phyloP scores from a whole-genome alignment of 1,284 basidiomycete genomes.

The Trametes polyzona region DNA sequence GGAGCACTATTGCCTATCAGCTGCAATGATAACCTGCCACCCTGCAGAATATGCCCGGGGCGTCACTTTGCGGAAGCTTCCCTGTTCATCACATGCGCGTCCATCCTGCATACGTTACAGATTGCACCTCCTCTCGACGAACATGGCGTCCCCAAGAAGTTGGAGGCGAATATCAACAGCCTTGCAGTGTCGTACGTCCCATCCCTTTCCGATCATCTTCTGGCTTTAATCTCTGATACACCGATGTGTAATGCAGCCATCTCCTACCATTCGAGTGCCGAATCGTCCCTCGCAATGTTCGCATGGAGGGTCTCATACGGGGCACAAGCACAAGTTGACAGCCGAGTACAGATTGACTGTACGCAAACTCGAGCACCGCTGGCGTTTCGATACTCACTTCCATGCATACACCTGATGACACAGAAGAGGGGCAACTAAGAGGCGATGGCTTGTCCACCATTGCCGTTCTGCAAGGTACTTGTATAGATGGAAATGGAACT shows the following conservation, averaged over 20 bases:
- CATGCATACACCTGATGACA: no score
- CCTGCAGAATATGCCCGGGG: constrained; percentile 22
- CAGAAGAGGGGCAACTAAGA: no score
- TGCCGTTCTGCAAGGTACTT: no score
- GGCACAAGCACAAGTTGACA: no score
- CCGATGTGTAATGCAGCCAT: background rate
- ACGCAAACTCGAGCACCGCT: background rate
- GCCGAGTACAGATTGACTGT: background rate
- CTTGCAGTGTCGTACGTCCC: constrained; percentile 7
- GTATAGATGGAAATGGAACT: no score
- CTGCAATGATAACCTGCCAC: background rate
- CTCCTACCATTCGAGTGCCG: constrained; percentile 3
- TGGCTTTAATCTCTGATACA: no score
- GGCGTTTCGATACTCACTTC: no score
- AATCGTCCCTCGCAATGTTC: background rate
- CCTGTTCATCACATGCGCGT: constrained; percentile 16
- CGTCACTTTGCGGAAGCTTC: constrained; percentile 1
- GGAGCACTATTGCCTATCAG: no score
- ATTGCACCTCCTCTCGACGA: constrained; percentile 8
- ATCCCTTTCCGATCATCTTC: background rate
- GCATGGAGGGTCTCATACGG: background rate
- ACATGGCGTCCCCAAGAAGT: background rate
- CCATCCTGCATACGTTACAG: constrained; percentile 12
- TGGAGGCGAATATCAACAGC: background rate
- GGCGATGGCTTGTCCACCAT: no score